Conservation (phyloP, 352 stramenopile species). For the Phytopythium montanum region DNA sequence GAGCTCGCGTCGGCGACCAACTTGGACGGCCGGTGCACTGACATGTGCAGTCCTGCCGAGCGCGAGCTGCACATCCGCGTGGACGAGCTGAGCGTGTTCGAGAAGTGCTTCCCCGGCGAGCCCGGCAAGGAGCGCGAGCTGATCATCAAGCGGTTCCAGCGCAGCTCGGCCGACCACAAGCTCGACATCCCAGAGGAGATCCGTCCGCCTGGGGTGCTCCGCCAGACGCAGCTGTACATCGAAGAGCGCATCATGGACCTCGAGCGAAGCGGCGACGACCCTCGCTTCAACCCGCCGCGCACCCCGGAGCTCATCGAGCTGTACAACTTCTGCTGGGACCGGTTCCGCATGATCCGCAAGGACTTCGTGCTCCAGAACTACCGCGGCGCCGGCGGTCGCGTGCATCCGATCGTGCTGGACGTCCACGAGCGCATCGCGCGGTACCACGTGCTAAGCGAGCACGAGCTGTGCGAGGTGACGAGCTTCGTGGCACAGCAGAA, state of each 20-base stretch:
- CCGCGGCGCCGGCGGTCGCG: constrained; percentile 88
- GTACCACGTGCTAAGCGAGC: constrained; percentile 94
- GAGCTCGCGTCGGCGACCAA: constrained; percentile 59
- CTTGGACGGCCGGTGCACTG: constrained; percentile 68
- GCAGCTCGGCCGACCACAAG: constrained; percentile 84
- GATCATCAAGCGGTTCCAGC: constrained; percentile 88
- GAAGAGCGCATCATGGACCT: constrained; percentile 86
- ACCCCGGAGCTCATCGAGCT: constrained; percentile 80
- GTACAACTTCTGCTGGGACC: constrained; percentile 98
- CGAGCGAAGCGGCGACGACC: constrained; percentile 54
- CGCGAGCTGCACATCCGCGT: constrained; percentile 81
- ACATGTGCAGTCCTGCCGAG: constrained; percentile 85
- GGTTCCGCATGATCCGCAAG: constrained; percentile 95
- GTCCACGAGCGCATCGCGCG: constrained; percentile 94
- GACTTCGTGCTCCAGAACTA: constrained; percentile 98
- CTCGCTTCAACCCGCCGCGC: constrained; percentile 67
- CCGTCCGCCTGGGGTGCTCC: constrained; percentile 72
- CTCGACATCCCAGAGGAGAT: constrained; percentile 80
- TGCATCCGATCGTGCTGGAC: constrained; percentile 90
- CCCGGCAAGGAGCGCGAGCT: constrained; percentile 56
- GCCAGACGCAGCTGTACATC: constrained; percentile 79
- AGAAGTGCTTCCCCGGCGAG: constrained; percentile 70
- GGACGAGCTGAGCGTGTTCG: constrained; percentile 84
- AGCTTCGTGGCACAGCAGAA: constrained; percentile 88
- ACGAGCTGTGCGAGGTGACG: constrained; percentile 86